A percentile compares a stretch with the other conserved stretches of the same genome.
Conservation (phyloP, 805 yeast species). For the Saturnispora gosingensis region DNA sequence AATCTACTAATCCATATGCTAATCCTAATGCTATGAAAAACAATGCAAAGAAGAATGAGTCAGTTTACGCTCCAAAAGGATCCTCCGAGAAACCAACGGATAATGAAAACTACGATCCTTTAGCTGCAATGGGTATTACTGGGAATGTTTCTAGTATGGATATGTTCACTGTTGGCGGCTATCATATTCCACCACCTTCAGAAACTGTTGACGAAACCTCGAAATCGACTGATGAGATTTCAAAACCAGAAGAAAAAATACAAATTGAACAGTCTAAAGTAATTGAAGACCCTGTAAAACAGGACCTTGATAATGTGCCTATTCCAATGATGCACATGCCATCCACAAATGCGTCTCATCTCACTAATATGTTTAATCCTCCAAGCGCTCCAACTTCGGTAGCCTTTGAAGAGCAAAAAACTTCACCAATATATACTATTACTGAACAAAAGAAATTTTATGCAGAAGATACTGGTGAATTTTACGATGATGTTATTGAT, state of each 20-base stretch:
- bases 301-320: background rate
- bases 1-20: constrained; percentile 3
- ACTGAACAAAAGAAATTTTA: constrained; percentile 22
- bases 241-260: background rate
- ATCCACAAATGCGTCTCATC: constrained; percentile 7
- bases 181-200: constrained; percentile 17
- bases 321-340: constrained; percentile 5
- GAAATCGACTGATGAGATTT: background rate
- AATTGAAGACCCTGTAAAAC: background rate
- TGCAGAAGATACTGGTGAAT: constrained; percentile 25
- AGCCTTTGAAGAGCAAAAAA: background rate
- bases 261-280: background rate
- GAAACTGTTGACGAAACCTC: background rate
- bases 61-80: constrained; percentile 3
- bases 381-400: constrained; percentile 9
- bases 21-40: constrained; percentile 9
- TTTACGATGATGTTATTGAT: constrained; percentile 24
- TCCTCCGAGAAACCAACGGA: background rate
- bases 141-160: constrained; percentile 16
- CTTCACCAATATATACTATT: constrained; percentile 18
- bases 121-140: constrained; percentile 10
- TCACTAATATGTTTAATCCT: constrained; percentile 24
- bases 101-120: constrained; percentile 1
- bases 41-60: background rate
- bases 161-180: constrained; percentile 27